A percentile compares a stretch with the other conserved stretches of the same genome.
These are phyloP conservation scores for Salvia splendens DNA, from an alignment of 257 asterid genomes.

Conservation along the genomic window DNA sequence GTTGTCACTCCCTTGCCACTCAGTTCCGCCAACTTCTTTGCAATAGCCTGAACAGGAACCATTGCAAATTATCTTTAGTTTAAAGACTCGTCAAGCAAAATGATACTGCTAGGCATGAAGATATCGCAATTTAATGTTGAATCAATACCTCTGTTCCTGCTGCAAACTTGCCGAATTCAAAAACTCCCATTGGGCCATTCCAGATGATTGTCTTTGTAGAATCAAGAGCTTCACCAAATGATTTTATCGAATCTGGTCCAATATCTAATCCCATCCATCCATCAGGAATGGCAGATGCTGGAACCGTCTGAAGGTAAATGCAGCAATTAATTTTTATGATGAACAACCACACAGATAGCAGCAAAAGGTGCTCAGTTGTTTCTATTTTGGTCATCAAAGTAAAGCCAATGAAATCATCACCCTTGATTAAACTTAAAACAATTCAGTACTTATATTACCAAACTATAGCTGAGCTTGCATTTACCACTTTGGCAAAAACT, in stretches of 20 bases:
- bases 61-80: not conserved
- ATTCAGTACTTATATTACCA: not conserved
- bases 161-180: conserved; percentile 85
- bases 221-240: conserved; percentile 64
- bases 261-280: conserved; percentile 93
- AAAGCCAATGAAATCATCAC: not conserved
- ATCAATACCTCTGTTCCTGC: conserved; percentile 75
- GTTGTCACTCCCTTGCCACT: conserved; percentile 94
- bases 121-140: not conserved
- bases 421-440: conserved; percentile 6
- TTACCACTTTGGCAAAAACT: not conserved
- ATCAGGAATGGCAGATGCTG: conserved; percentile 81
- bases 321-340: conserved; percentile 6
- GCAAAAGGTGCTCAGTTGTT: not conserved
- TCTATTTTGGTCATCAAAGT: too few species aligned
- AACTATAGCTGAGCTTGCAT: conserved; percentile 2
- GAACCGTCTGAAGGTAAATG: conserved; percentile 47
- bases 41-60: conserved; percentile 51
- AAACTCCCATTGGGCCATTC: conserved; percentile 95
- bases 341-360: not conserved
- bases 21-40: conserved; percentile 78
- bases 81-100: not conserved
- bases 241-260: conserved; percentile 74
- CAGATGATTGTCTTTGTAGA: conserved; percentile 71
- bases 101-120: not conserved